phyloP scores from a whole-genome alignment of 163 green algal genomes.

The Chlorella variabilis region DNA sequence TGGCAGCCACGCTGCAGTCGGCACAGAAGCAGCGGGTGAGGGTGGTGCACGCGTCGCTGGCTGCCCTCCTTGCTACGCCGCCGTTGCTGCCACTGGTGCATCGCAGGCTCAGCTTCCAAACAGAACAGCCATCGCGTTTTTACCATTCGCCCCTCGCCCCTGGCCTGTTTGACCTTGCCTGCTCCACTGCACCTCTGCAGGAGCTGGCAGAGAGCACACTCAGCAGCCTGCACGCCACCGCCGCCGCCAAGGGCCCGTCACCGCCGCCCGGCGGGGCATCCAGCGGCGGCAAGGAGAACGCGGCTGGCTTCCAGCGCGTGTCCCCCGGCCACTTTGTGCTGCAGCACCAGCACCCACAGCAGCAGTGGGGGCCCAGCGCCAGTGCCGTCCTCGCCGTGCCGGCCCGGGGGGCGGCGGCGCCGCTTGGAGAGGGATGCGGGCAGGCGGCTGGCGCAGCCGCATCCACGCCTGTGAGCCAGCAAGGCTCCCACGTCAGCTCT shows the following conservation, averaged over 20 bases:
- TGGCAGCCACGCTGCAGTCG: slow-evolving; percentile 12
- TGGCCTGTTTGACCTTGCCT: background rate
- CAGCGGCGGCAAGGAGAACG: slow-evolving; percentile 19
- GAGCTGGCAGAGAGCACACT: background rate
- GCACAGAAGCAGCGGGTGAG: slow-evolving; percentile 30
- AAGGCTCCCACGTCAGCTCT: background rate
- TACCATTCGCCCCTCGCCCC: background rate
- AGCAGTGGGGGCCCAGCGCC: background rate
- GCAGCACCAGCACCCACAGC: background rate
- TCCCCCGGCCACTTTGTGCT: slow-evolving; percentile 33
- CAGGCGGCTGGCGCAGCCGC: background rate
- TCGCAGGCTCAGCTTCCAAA: no score
- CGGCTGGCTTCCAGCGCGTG: background rate
- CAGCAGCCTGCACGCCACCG: slow-evolving; percentile 15
- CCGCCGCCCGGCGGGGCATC: background rate
- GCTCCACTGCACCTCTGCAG: background rate
- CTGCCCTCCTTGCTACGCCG: background rate
- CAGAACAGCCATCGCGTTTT: no score
- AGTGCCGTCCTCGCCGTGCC: no score
- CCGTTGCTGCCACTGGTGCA: background rate
- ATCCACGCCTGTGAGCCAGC: background rate
- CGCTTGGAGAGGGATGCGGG: background rate
- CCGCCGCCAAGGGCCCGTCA: background rate
- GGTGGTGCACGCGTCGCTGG: no score
- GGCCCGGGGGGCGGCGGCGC: no score